Percentiles rank a stretch among this genome's conserved stretches.
phyloP scores from a whole-genome alignment of 2,329 filamentous ascomycete genomes.

The Pyrenochaeta sp. region DNA sequence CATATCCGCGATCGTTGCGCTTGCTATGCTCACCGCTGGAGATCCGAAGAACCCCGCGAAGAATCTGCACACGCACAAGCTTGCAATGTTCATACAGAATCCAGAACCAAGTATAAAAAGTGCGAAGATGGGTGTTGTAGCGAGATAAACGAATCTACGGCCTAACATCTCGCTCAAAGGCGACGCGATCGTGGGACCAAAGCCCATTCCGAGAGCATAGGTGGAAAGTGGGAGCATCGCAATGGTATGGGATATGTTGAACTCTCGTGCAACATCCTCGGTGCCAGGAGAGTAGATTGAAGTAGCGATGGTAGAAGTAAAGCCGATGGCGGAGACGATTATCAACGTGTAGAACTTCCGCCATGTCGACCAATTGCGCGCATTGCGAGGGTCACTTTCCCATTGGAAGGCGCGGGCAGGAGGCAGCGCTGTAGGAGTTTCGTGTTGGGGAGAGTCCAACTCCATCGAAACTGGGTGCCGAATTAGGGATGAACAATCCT shows the following conservation, averaged over 20 bases:
- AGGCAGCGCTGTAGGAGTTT: too few relatives aligned
- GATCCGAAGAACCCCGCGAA: conserved; percentile 44
- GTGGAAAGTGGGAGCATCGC: conserved; percentile 32
- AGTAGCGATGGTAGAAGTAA: conserved; percentile 18
- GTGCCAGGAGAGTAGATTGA: conserved; percentile 20
- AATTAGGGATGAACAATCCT: too few relatives aligned
- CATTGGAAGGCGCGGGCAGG: not conserved
- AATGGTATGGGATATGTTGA: conserved; percentile 25
- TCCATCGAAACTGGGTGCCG: too few relatives aligned
- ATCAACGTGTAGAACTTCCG: conserved; percentile 21
- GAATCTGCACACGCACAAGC: conserved; percentile 73
- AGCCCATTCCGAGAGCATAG: conserved; percentile 62
- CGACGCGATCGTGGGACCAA: conserved; percentile 76
- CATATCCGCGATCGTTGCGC: conserved; percentile 51
- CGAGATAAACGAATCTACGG: conserved; percentile 72
- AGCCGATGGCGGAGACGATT: conserved; percentile 17
- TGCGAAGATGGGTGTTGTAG: conserved; percentile 70
- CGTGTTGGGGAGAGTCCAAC: too few relatives aligned
- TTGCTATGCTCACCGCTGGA: conserved; percentile 49
- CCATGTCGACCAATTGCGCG: not conserved
- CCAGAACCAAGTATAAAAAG: conserved; percentile 57
- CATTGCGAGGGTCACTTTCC: not conserved
- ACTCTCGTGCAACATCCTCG: conserved; percentile 17
- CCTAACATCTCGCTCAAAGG: conserved; percentile 77
- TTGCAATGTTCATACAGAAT: conserved; percentile 69